Percentiles rank a stretch among this genome's conserved stretches.
phyloP scores from a whole-genome alignment of 345 rosid species.

The Hibiscus tridactylites region DNA sequence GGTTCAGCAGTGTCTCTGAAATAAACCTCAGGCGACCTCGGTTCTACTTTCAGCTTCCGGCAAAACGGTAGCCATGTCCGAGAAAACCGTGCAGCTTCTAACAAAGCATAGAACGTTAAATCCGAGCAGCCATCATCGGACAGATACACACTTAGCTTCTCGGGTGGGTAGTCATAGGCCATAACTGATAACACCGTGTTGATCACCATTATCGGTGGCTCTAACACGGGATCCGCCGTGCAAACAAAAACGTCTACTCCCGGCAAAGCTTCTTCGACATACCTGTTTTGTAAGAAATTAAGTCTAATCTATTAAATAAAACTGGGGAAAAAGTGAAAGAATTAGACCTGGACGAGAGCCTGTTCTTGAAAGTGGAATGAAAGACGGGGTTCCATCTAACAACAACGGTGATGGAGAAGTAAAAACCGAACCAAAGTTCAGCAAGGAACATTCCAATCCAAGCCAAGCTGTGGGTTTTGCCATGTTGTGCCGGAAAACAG shows the following conservation, averaged over 20 bases:
- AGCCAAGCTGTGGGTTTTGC: constrained; percentile 20
- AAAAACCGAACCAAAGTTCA: constrained; percentile 37
- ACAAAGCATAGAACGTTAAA: constrained; percentile 36
- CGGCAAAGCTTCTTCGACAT: constrained; percentile 21
- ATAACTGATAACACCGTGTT: constrained; percentile 48
- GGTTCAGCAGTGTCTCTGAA: constrained; percentile 7
- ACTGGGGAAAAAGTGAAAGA: no score
- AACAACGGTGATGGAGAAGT: constrained; percentile 32
- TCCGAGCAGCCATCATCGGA: constrained; percentile 57
- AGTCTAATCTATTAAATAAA: no score
- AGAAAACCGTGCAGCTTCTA: constrained; percentile 41
- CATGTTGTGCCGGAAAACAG: neutral
- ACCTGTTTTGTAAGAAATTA: constrained; percentile 7
- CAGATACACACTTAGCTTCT: constrained; percentile 42
- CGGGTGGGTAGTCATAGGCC: constrained; percentile 52
- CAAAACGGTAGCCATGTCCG: constrained; percentile 28
- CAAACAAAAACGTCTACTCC: constrained; percentile 41
- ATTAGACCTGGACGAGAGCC: constrained; percentile 36
- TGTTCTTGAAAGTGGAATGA: constrained; percentile 31
- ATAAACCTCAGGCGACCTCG: constrained; percentile 36
- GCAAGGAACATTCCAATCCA: constrained; percentile 40
- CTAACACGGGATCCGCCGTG: constrained; percentile 41
- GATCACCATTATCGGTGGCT: constrained; percentile 42
- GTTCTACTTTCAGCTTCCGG: constrained; percentile 28
- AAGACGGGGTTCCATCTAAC: constrained; percentile 31